A percentile compares a stretch with the other conserved stretches of the same genome.
Conservation (phyloP, 1,284 basidiomycete genomes). For the Entoloma clypeatum region DNA sequence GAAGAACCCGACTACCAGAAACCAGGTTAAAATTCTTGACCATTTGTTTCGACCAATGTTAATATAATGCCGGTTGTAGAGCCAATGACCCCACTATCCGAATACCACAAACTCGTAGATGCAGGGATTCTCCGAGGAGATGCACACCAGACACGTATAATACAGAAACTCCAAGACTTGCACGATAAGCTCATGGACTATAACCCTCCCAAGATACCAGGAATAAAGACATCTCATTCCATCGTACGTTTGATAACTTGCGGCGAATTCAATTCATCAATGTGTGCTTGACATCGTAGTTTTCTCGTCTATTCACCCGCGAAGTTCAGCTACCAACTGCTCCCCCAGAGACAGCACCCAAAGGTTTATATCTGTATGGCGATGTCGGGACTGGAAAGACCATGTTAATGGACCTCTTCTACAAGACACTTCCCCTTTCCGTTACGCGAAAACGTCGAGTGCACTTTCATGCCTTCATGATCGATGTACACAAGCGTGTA, state of each 20-base stretch:
- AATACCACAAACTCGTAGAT: constrained; percentile 75
- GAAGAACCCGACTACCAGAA: constrained; percentile 13
- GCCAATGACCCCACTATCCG: constrained; percentile 50
- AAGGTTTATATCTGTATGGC: constrained; percentile 95
- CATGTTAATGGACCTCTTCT: constrained; percentile 99
- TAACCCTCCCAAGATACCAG: constrained; percentile 61
- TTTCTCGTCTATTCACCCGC: constrained; percentile 63
- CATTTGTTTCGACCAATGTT: not conserved
- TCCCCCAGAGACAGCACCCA: constrained; percentile 60
- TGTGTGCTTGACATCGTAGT: constrained; percentile 33
- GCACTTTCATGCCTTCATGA: constrained; percentile 99
- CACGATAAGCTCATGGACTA: constrained; percentile 75
- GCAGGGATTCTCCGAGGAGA: constrained; percentile 75
- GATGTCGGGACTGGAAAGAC: constrained; percentile 97
- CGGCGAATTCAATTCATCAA: constrained; percentile 9
- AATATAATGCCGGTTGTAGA: constrained; percentile 18
- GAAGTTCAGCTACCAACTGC: constrained; percentile 37
- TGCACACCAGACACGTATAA: constrained; percentile 81
- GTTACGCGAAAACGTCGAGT: constrained; percentile 81
- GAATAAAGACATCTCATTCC: constrained; percentile 37
- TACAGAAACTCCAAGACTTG: constrained; percentile 77
- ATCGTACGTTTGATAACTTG: constrained; percentile 33
- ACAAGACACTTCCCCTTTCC: constrained; percentile 79
- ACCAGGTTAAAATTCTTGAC: constrained; percentile 6
- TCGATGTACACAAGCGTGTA: constrained; percentile 93